These are phyloP conservation scores for Ogataea minuta DNA, from an alignment of 805 yeast genomes.

Conservation along the genomic window DNA sequence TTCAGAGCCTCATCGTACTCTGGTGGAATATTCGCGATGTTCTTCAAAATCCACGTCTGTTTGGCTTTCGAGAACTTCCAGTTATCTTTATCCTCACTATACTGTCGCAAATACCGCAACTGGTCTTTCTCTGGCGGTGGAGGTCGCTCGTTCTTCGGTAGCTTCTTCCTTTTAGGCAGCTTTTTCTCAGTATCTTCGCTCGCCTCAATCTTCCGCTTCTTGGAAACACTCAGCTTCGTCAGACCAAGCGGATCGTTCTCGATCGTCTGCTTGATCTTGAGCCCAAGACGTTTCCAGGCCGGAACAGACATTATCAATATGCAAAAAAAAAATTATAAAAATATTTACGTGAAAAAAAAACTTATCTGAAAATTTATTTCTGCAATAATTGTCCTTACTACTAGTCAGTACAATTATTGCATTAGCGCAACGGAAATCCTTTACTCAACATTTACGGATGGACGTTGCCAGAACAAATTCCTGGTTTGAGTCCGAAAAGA, in stretches of 20 bases:
- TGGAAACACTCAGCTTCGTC: constrained; percentile 43
- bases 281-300: constrained; percentile 81
- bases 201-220: constrained; percentile 28
- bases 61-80: constrained; percentile 89
- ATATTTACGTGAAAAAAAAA: not conserved
- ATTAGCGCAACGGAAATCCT: constrained; percentile 10
- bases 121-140: constrained; percentile 82
- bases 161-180: constrained; percentile 66
- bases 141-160: constrained; percentile 63
- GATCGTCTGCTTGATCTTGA: constrained; percentile 51
- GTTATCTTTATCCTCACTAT: constrained; percentile 48
- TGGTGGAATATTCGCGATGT: constrained; percentile 51
- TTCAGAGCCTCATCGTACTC: constrained; percentile 51
- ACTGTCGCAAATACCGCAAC: constrained; percentile 60
- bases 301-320: constrained; percentile 44
- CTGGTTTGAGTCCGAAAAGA: constrained; percentile 33
- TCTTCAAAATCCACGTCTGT: constrained; percentile 79
- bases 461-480: constrained; percentile 26
- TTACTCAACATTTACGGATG: constrained; percentile 8
- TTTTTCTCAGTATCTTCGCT: constrained; percentile 41
- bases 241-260: constrained; percentile 45
- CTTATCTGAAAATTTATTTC: constrained; percentile 1
- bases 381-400: not conserved
- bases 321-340: constrained; percentile 2
- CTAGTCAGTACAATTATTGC: not conserved